These are phyloP conservation scores for Dryadomyces quercivorus DNA, from an alignment of 2,329 filamentous ascomycete genomes.

Conservation along the genomic window DNA sequence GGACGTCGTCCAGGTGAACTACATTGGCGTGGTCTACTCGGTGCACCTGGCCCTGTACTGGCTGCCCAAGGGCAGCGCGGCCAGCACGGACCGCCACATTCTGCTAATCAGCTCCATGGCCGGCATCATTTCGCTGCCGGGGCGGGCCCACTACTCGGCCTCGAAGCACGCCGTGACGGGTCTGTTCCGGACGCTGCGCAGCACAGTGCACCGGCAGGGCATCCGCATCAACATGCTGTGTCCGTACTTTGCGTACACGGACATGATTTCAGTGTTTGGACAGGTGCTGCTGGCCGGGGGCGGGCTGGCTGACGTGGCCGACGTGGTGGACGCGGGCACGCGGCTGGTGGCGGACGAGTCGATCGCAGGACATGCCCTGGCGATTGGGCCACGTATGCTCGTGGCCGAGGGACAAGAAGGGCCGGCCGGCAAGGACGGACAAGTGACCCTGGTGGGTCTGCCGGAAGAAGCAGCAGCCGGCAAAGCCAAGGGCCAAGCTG, in stretches of 20 bases:
- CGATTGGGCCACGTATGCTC: constrained; percentile 43
- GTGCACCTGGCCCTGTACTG: constrained; percentile 50
- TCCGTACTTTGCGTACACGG: constrained; percentile 52
- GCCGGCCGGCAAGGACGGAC: not conserved
- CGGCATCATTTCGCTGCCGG: constrained; percentile 30
- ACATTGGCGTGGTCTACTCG: constrained; percentile 51
- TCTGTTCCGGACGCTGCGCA: constrained; percentile 45
- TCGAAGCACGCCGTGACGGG: constrained; percentile 55
- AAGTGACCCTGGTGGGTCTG: constrained; percentile 9
- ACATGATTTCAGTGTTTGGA: constrained; percentile 34
- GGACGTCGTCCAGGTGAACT: constrained; percentile 46
- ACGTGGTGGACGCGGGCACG: constrained; percentile 52
- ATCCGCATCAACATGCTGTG: constrained; percentile 53
- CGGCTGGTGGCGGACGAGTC: constrained; percentile 45
- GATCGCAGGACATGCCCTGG: constrained; percentile 43
- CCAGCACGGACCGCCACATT: constrained; percentile 40
- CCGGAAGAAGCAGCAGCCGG: too few species aligned
- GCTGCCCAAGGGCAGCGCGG: constrained; percentile 32
- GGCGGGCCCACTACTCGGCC: constrained; percentile 39
- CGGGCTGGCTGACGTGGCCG: constrained; percentile 36
- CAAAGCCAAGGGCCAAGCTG: constrained; percentile 16
- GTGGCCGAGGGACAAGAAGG: constrained; percentile 22
- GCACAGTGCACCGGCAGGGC: constrained; percentile 31
- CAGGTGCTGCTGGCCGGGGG: constrained; percentile 44
- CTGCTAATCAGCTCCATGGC: constrained; percentile 52